Base-by-base conservation (phyloP, 202 grass and related monocot genomes). In the Eragrostis tef region DNA sequence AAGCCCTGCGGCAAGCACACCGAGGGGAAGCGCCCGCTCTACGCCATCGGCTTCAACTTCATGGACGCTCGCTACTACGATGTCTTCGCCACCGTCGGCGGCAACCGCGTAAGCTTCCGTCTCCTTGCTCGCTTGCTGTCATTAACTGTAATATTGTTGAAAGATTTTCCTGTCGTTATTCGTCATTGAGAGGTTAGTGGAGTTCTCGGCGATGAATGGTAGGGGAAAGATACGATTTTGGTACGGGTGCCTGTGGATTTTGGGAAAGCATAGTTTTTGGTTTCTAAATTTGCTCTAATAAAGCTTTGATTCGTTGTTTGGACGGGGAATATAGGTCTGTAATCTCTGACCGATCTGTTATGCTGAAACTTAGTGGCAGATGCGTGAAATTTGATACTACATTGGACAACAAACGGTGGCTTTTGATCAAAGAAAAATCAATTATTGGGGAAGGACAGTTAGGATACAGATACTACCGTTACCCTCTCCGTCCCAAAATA, bases 31-130 rank as follows among this genome's bases (percentile, higher is more conserved):
- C 79, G 88, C 52, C 95, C 95, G 57, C 92, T 98, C 73, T 98
- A 98, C 52, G 95, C 90, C 75, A 98, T 98, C 79, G 85, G 80
- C 47, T 98, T 98, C 82, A 98, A 98, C 81, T 98, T 98, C 88
- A 53, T 98, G 56, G 92, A 98, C 67, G 87, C 85, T 20, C 88
- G 90, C 82, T 98, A 98, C 82, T 91, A 98, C 85, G 87, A 94
- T 71, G 86, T 94, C 73, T 94, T 98, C 73, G 92, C 95, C 70
- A 94, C 92, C 27, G 92, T 90, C 81, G 92, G 92, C 71, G 95
- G 92, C 39, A 94, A 94, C 77, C 90, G 85, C 24, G 90, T 98
- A 78, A 71, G 50, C 62, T 53, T 20, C 26, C 42, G 4, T 20
- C 3, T 60, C 25, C 22, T 15, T 22, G 29, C 27, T 34, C 29